Percentiles rank a stretch among this genome's conserved stretches.
These are phyloP conservation scores for Debaryomyces maramus DNA, from an alignment of 805 yeast genomes.

Conservation along the genomic window DNA sequence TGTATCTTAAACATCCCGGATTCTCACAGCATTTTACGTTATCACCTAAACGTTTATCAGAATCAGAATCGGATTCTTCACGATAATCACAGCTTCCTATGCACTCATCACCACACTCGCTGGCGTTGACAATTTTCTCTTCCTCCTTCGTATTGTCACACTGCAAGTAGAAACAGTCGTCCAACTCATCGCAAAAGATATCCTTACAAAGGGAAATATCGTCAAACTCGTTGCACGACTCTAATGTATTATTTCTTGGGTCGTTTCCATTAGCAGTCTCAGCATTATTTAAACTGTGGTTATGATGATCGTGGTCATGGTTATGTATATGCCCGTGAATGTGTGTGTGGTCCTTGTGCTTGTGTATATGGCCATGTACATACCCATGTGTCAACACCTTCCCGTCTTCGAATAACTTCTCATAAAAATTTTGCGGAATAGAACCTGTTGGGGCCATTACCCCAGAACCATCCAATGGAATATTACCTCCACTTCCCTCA, in stretches of 20 bases:
- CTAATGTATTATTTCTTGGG: constrained; percentile 1
- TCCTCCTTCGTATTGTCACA: constrained; percentile 28
- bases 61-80: neutral
- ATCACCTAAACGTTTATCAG: constrained; percentile 7
- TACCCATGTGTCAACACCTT: constrained; percentile 44
- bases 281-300: constrained; percentile 4
- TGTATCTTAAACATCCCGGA: constrained; percentile 6
- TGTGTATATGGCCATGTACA: constrained; percentile 70
- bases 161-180: constrained; percentile 40
- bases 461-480: too few species aligned
- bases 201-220: constrained; percentile 36
- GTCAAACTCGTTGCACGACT: constrained; percentile 30
- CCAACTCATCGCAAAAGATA: constrained; percentile 43
- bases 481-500: too few species aligned
- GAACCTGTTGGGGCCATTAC: too few species aligned
- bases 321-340: constrained; percentile 70
- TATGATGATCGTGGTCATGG: constrained; percentile 32
- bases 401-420: constrained; percentile 4
- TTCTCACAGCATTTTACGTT: constrained; percentile 11
- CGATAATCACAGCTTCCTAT: constrained; percentile 1
- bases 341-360: constrained; percentile 59
- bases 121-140: neutral
- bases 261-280: neutral
- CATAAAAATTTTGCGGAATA: constrained; percentile 1
- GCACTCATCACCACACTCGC: constrained; percentile 2